Percentiles rank a stretch among this genome's conserved stretches.
Conservation (phyloP, 495 filamentous ascomycete genomes). For the Evernia prunastri region DNA sequence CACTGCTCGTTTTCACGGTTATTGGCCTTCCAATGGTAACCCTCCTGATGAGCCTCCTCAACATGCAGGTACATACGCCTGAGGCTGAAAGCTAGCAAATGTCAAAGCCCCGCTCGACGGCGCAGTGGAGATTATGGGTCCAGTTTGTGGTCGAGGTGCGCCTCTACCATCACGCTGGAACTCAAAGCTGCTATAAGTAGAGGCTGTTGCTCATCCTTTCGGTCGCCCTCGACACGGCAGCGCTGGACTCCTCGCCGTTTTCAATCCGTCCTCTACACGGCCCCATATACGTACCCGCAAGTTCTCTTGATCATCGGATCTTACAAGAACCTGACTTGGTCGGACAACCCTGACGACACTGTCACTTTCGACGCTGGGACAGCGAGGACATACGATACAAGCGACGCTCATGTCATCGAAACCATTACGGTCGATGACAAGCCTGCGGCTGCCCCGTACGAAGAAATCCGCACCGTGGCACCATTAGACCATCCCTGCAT, state of each 20-base stretch:
- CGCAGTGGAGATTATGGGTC: neutral
- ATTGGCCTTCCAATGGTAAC: slow-evolving; percentile 1
- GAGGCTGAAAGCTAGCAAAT: neutral
- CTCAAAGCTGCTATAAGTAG: neutral
- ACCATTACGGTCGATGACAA: slow-evolving; percentile 28
- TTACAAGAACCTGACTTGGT: slow-evolving; percentile 31
- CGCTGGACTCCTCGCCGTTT: slow-evolving; percentile 8
- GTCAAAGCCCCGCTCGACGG: neutral
- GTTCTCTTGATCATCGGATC: slow-evolving; percentile 29
- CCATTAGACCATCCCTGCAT: slow-evolving; percentile 19
- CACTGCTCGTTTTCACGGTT: neutral
- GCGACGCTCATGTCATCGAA: slow-evolving; percentile 27
- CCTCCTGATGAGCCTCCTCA: neutral
- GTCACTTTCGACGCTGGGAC: slow-evolving; percentile 25
- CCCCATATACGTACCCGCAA: slow-evolving; percentile 28
- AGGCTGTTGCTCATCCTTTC: neutral
- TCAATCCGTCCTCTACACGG: slow-evolving; percentile 22
- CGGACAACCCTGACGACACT: slow-evolving; percentile 13
- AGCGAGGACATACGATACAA: slow-evolving; percentile 21
- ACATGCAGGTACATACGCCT: neutral
- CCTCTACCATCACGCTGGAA: neutral
- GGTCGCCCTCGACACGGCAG: neutral
- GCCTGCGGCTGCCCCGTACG: slow-evolving; percentile 26
- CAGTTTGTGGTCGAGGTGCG: neutral
- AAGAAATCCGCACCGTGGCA: slow-evolving; percentile 18